Percentiles rank a stretch among this genome's conserved stretches.
Conservation (phyloP, 2,329 filamentous ascomycete genomes). For the Colletotrichum caudatum region DNA sequence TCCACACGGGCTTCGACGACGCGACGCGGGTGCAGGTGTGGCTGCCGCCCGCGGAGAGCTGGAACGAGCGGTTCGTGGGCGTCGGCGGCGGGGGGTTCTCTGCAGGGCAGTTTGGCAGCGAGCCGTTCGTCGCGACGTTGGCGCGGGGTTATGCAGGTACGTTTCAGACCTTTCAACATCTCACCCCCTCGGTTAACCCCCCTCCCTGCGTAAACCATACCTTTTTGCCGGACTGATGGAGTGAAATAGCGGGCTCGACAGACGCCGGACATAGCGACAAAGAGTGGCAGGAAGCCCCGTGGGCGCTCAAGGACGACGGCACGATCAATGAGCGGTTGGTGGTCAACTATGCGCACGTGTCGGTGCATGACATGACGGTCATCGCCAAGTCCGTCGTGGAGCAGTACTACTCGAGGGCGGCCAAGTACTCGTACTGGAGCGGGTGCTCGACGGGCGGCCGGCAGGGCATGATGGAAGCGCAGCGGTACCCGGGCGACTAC, state of each 20-base stretch:
- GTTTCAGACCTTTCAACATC: background rate
- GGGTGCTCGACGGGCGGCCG: slow-evolving; percentile 69
- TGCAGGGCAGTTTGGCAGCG: slow-evolving; percentile 44
- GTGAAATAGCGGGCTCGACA: slow-evolving; percentile 25
- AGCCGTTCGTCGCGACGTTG: slow-evolving; percentile 27
- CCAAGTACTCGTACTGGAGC: slow-evolving; percentile 60
- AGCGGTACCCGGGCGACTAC: slow-evolving; percentile 65
- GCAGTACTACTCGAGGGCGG: slow-evolving; percentile 59
- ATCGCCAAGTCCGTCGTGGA: slow-evolving; percentile 61
- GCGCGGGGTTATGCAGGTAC: slow-evolving; percentile 37
- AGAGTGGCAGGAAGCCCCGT: slow-evolving; percentile 37
- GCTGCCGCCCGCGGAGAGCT: slow-evolving; percentile 44
- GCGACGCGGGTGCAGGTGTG: slow-evolving; percentile 46
- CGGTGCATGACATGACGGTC: slow-evolving; percentile 51
- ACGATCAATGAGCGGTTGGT: slow-evolving; percentile 35
- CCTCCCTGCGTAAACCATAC: background rate
- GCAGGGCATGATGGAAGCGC: slow-evolving; percentile 65
- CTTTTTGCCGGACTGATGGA: background rate
- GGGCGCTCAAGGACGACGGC: slow-evolving; percentile 43
- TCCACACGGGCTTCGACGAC: slow-evolving; percentile 46
- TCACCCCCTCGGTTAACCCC: no score
- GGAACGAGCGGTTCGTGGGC: slow-evolving; percentile 50
- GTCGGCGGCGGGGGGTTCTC: slow-evolving; percentile 50
- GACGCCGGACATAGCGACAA: slow-evolving; percentile 33
- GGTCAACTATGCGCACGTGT: slow-evolving; percentile 33